phyloP scores from a whole-genome alignment of 495 filamentous ascomycete genomes.

The Podospora sp. region DNA sequence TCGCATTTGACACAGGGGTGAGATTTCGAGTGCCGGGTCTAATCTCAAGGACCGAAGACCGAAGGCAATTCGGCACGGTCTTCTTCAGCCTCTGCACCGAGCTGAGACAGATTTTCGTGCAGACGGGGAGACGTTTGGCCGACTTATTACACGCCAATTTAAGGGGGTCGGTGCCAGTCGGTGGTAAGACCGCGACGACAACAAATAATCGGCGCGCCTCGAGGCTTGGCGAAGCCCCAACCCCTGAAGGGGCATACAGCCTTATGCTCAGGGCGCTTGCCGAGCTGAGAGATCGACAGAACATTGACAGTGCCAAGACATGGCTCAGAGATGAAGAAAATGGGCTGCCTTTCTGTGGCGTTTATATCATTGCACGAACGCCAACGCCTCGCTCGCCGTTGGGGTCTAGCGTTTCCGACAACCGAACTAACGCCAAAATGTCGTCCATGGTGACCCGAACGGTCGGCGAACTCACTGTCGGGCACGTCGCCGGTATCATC shows the following conservation, averaged over 20 bases:
- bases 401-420: conserved; percentile 3
- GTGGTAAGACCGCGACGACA: conserved; percentile 3
- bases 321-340: not conserved
- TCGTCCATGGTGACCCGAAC: not conserved
- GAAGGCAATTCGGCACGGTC: not conserved
- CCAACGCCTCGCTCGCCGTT: not conserved
- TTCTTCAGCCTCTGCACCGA: not conserved
- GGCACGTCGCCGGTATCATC: conserved; percentile 18
- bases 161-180: conserved; percentile 1
- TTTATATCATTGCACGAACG: not conserved
- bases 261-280: conserved; percentile 4
- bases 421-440: conserved; percentile 4
- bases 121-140: not conserved
- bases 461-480: conserved; percentile 12
- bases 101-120: not conserved
- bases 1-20: not conserved
- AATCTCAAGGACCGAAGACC: not conserved
- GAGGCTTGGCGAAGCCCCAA: not conserved
- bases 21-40: not conserved
- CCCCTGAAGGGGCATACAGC: not conserved
- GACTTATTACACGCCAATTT: not conserved
- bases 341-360: not conserved
- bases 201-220: conserved; percentile 10
- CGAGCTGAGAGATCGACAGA: conserved; percentile 7
- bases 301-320: not conserved